These are phyloP conservation scores for Cordia subcordata DNA, from an alignment of 257 asterid species.

Conservation along the genomic window DNA sequence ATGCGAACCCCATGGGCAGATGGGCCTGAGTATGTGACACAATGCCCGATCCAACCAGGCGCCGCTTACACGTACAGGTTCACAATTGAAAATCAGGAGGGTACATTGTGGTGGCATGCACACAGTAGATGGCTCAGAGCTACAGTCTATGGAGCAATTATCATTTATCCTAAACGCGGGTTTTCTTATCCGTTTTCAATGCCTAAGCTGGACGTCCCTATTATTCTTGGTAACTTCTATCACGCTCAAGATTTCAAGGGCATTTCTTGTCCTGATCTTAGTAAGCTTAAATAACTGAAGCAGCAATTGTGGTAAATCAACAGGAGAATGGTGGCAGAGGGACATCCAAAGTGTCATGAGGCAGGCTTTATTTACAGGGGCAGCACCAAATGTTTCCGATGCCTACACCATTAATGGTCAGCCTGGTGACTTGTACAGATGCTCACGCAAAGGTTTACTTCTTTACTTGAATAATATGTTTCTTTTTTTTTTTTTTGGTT, in stretches of 20 bases:
- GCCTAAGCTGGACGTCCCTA: constrained; percentile 40
- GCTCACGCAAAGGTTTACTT: constrained; percentile 29
- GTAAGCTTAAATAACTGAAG: neutral
- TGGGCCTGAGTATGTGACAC: constrained; percentile 65
- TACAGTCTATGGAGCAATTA: constrained; percentile 54
- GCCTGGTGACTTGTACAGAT: constrained; percentile 48
- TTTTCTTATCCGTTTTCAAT: constrained; percentile 40
- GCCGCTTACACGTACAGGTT: constrained; percentile 49
- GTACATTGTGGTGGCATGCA: constrained; percentile 76
- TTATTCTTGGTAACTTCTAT: constrained; percentile 42
- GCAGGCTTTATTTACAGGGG: constrained; percentile 39
- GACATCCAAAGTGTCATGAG: constrained; percentile 26
- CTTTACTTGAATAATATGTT: neutral
- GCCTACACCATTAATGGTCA: constrained; percentile 73
- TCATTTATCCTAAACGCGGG: constrained; percentile 44
- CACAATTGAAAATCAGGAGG: constrained; percentile 59
- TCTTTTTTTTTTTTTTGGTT: too few relatives aligned
- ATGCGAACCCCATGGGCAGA: constrained; percentile 71
- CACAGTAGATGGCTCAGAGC: constrained; percentile 64
- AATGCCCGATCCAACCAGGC: constrained; percentile 67
- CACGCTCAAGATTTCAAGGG: neutral
- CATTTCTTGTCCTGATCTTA: too few relatives aligned
- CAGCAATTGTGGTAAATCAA: neutral
- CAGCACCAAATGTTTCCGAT: constrained; percentile 47
- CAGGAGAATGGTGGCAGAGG: constrained; percentile 59